These are phyloP conservation scores for Rhytidiadelphus loreus DNA, from an alignment of 225 moss, liverwort and hornwort genomes.

Conservation along the genomic window DNA sequence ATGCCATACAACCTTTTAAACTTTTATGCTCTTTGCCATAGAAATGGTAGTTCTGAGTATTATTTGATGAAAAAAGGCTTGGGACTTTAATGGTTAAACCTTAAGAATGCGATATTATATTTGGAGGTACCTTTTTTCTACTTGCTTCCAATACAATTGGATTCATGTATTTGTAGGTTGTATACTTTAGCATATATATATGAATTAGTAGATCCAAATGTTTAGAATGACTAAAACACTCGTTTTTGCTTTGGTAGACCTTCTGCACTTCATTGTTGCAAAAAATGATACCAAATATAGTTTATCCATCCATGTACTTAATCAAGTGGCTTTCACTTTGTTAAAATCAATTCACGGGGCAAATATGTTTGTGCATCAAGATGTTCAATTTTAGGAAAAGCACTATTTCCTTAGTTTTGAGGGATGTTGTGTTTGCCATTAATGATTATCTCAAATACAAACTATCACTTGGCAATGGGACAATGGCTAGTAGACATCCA, in stretches of 20 bases:
- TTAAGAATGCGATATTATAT: neutral
- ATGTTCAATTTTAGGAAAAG: neutral
- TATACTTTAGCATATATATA: neutral
- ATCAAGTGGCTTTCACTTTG: no score
- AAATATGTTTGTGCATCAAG: no score
- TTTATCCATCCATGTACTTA: no score
- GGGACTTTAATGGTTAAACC: neutral
- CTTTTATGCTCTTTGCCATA: neutral
- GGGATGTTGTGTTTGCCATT: neutral
- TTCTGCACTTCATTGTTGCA: no score
- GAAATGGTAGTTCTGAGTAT: neutral
- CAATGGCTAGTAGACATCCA: neutral
- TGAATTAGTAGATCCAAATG: neutral
- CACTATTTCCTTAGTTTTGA: neutral
- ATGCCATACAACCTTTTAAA: no score
- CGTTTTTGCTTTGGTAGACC: no score
- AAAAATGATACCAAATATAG: no score
- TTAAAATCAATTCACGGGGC: no score
- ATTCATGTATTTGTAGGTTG: neutral
- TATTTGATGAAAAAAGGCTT: neutral
- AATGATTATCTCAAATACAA: neutral
- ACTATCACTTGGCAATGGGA: neutral
- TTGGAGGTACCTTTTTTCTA: rapidly evolving
- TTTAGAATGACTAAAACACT: no score
- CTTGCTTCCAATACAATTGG: neutral